Conservation (phyloP, 495 filamentous ascomycete genomes). For the Trypethelium eluteriae region DNA sequence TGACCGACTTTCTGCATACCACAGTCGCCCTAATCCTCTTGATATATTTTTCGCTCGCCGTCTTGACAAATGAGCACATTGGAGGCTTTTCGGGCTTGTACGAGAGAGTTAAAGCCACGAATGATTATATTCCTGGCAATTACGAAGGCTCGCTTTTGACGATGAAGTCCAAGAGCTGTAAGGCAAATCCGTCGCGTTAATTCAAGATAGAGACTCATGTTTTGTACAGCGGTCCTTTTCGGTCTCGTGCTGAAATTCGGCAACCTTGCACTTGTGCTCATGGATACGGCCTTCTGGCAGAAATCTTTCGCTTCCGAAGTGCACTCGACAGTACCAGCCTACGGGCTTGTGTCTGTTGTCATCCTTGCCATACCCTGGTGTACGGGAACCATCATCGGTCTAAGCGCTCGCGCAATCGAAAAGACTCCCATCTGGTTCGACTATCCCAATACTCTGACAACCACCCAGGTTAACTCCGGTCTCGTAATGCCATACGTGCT, state of each 20-base stretch:
- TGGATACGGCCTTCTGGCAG: conserved; percentile 44
- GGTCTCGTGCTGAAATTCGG: conserved; percentile 25
- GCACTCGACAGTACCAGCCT: conserved; percentile 24
- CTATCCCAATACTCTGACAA: conserved; percentile 17
- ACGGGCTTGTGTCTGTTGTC: conserved; percentile 32
- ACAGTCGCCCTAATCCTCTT: conserved; percentile 36
- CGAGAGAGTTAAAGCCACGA: conserved; percentile 23
- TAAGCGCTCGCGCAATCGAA: conserved; percentile 19
- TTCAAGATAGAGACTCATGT: not conserved
- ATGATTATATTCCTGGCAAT: conserved; percentile 22
- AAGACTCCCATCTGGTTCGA: conserved; percentile 17
- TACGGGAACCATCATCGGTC: conserved; percentile 20
- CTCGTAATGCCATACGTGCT: conserved; percentile 21
- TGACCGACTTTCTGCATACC: conserved; percentile 24
- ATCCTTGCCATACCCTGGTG: conserved; percentile 21
- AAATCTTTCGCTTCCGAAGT: conserved; percentile 40
- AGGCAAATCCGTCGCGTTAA: not conserved
- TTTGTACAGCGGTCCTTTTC: conserved; percentile 19
- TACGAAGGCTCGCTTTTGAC: conserved; percentile 26
- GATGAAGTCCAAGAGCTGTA: conserved; percentile 24
- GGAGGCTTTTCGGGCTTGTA: conserved; percentile 23
- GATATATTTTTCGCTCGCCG: conserved; percentile 37
- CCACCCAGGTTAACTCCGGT: conserved; percentile 19
- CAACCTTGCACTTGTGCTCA: conserved; percentile 29
- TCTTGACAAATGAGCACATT: conserved; percentile 22